These are phyloP conservation scores for Calonectria naviculata DNA, from an alignment of 2,329 filamentous ascomycete genomes.

Conservation along the genomic window DNA sequence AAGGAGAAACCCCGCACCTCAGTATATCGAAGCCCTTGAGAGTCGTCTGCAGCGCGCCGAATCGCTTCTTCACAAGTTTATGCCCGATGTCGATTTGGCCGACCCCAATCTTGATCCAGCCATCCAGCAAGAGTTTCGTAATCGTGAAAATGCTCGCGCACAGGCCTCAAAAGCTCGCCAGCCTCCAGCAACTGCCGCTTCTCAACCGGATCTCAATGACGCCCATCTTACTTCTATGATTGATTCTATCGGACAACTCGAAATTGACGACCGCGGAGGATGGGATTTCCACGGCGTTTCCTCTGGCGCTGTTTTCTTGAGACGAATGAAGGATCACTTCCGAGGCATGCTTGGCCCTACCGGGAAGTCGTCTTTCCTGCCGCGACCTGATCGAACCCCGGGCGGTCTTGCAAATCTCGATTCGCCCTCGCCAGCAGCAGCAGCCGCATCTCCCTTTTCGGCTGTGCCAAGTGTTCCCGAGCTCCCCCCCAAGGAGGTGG, in stretches of 20 bases:
- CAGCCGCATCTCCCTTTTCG: slow-evolving; percentile 71
- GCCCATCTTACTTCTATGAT: slow-evolving; percentile 93
- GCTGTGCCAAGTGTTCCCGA: slow-evolving; percentile 68
- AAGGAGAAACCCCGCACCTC: slow-evolving; percentile 88
- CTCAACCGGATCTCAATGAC: slow-evolving; percentile 65
- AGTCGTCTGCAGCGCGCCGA: slow-evolving; percentile 86
- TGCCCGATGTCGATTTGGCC: slow-evolving; percentile 86
- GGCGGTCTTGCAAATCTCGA: slow-evolving; percentile 71
- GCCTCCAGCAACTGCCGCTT: slow-evolving; percentile 41
- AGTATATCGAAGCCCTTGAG: slow-evolving; percentile 93
- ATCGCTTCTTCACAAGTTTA: slow-evolving; percentile 79
- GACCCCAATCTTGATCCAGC: slow-evolving; percentile 85
- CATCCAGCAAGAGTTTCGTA: slow-evolving; percentile 76
- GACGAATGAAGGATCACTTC: slow-evolving; percentile 88
- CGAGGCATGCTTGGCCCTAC: slow-evolving; percentile 78
- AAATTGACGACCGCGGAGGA: slow-evolving; percentile 89
- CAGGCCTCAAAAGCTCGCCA: slow-evolving; percentile 53
- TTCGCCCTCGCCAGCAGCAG: slow-evolving; percentile 72
- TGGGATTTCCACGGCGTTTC: slow-evolving; percentile 97
- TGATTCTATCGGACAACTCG: slow-evolving; percentile 88
- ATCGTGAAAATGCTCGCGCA: slow-evolving; percentile 62
- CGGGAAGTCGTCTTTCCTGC: slow-evolving; percentile 68
- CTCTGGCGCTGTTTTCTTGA: slow-evolving; percentile 89
- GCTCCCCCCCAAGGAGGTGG: slow-evolving; percentile 73
- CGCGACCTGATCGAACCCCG: slow-evolving; percentile 59